Conservation (phyloP, 192 early-diverging fungal genomes). For the Anaeromyces robustus region DNA sequence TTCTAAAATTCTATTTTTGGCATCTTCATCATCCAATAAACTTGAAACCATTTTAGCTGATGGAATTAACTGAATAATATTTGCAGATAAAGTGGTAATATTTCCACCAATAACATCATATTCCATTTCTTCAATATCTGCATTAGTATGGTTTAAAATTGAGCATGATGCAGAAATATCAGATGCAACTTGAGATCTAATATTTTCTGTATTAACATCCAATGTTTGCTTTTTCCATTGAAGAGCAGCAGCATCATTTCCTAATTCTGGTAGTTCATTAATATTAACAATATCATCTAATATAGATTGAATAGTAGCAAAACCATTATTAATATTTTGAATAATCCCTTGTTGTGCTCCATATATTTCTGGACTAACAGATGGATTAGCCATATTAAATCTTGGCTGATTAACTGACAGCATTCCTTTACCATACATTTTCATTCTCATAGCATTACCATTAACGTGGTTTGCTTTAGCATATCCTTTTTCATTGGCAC, state of each 20-base stretch:
- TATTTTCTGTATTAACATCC: constrained; percentile 29
- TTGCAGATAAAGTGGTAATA: constrained; percentile 23
- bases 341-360: constrained; percentile 26
- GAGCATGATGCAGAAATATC: constrained; percentile 27
- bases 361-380: constrained; percentile 13
- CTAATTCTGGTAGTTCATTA: constrained; percentile 23
- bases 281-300: constrained; percentile 18
- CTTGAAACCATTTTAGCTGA: constrained; percentile 24
- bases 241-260: constrained; percentile 24
- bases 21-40: constrained; percentile 7
- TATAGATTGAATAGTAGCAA: constrained; percentile 20
- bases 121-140: constrained; percentile 27
- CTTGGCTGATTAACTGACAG: not conserved
- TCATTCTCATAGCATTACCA: constrained; percentile 8
- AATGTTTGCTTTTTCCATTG: constrained; percentile 37
- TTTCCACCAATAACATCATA: constrained; percentile 26
- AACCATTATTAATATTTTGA: constrained; percentile 24
- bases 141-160: constrained; percentile 23
- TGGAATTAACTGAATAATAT: constrained; percentile 27
- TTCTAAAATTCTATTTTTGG: constrained; percentile 9
- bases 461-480: constrained; percentile 6
- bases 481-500: not conserved
- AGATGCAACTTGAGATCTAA: constrained; percentile 21
- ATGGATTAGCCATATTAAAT: constrained; percentile 3
- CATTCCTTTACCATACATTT: constrained; percentile 12